phyloP scores from a whole-genome alignment of 805 yeast species.

The Myxozyma neotropica region DNA sequence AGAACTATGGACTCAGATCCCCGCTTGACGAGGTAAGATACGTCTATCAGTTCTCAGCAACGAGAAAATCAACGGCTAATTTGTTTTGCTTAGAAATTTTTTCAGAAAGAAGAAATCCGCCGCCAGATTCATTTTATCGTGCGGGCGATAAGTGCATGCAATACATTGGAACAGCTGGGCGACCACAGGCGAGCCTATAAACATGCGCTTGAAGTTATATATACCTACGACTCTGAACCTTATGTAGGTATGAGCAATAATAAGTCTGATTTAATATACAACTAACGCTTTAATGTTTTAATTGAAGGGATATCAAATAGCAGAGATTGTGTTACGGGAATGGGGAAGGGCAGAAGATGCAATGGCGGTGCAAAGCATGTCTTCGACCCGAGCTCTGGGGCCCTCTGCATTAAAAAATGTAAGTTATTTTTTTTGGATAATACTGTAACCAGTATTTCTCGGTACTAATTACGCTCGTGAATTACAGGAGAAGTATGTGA shows the following conservation, averaged over 20 bases:
- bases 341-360: constrained; percentile 5
- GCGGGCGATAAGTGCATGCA: constrained; percentile 10
- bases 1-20: not conserved
- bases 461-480: not conserved
- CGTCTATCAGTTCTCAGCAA: too few species aligned
- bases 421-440: not conserved
- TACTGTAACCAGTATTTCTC: not conserved
- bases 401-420: not conserved
- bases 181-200: constrained; percentile 2
- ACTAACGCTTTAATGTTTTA: too few species aligned
- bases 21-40: constrained; percentile 3
- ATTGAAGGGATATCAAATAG: not conserved
- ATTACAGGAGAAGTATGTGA: not conserved
- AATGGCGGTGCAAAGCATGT: not conserved
- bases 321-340: constrained; percentile 2
- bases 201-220: constrained; percentile 2
- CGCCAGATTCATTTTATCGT: constrained; percentile 5
- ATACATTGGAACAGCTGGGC: constrained; percentile 1
- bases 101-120: not conserved
- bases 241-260: not conserved
- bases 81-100: not conserved
- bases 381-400: not conserved
- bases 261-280: too few species aligned
- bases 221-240: constrained; percentile 1
- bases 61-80: not conserved